Conservation (phyloP, 495 filamentous ascomycete species). For the Tuber calosporum region DNA sequence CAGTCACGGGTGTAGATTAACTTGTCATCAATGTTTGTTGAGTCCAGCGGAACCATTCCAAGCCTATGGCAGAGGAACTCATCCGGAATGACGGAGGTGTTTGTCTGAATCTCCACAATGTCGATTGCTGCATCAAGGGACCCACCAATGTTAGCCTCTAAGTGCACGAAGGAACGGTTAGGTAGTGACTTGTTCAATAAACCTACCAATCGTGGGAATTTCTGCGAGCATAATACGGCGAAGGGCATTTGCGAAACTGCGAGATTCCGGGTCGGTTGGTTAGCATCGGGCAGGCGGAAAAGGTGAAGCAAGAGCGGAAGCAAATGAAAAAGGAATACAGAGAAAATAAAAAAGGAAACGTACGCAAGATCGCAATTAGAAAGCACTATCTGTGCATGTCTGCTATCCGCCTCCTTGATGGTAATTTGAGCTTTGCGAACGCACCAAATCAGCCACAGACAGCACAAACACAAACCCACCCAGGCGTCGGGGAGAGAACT, state of each 20-base stretch:
- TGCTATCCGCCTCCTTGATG: constrained; percentile 38
- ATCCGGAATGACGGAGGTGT: constrained; percentile 90
- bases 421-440: constrained; percentile 37
- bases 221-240: constrained; percentile 89
- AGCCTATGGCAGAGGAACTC: constrained; percentile 92
- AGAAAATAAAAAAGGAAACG: constrained; percentile 1
- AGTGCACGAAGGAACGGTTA: not conserved
- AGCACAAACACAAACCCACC: constrained; percentile 15
- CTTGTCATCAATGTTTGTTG: constrained; percentile 70
- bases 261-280: constrained; percentile 1
- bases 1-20: constrained; percentile 89
- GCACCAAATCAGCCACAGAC: not conserved
- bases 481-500: not conserved
- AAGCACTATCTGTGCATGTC: constrained; percentile 39
- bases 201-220: constrained; percentile 67
- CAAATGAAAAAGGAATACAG: not conserved
- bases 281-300: not conserved
- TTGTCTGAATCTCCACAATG: constrained; percentile 81
- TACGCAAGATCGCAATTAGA: constrained; percentile 43
- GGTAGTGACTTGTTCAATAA: not conserved
- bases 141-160: not conserved
- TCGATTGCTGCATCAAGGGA: constrained; percentile 59
- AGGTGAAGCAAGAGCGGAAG: constrained; percentile 6
- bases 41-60: constrained; percentile 80
- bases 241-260: constrained; percentile 78